Base-by-base conservation (phyloP, 352 stramenopile genomes). In the Globisporangium paddicum region DNA sequence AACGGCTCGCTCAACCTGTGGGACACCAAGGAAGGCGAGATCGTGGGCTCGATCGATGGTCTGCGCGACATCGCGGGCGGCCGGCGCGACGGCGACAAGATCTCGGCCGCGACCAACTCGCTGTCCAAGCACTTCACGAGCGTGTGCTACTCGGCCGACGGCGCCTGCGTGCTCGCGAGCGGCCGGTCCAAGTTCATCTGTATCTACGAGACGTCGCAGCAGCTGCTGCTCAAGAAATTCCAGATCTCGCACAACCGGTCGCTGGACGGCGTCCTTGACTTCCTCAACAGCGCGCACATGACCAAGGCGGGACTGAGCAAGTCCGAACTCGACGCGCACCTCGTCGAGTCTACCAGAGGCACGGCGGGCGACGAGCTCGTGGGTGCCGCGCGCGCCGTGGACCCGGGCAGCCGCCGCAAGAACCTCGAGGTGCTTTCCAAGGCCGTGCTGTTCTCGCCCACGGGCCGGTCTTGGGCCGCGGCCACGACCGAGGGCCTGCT, bases 141-240 rank as follows among this genome's bases (percentile, higher is more conserved):
- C 61, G 83, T 99, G 21, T 98, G 92, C 64, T 99, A 99, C 78
- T 99, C 94, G 48, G 96, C 96, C 35, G 98, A 99, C 67, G 98
- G 98, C 55, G 87, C 87, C 13, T 99, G 95, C 66, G 81, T 99
- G 25, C 79, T 99, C 13, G 97, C 96, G 5, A 97, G 97, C 56
- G 97, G 97, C 13, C 96, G 96, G 53, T 98, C 90, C 52, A 99
- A 99, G 73, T 99, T 98, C 69, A 93, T 99, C 55, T 99, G 98
- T 68, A 99, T 99, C 63, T 99, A 99, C 82, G 93, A 98, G 68
- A 89, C 97, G 38, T 95, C 84, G 23, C 80, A 87, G 65, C 86
- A 90, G 55, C 95, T 99, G 28, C 73, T 99, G 54, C 75, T 99
- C 47, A 98, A 99, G 65, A 99, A 99, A 71, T 99, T 99, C 71